Evolutionary conservation across 768 basidiomycete species (phyloP).

Genomic region (Gloeopeniophorella convolvens): DNA sequence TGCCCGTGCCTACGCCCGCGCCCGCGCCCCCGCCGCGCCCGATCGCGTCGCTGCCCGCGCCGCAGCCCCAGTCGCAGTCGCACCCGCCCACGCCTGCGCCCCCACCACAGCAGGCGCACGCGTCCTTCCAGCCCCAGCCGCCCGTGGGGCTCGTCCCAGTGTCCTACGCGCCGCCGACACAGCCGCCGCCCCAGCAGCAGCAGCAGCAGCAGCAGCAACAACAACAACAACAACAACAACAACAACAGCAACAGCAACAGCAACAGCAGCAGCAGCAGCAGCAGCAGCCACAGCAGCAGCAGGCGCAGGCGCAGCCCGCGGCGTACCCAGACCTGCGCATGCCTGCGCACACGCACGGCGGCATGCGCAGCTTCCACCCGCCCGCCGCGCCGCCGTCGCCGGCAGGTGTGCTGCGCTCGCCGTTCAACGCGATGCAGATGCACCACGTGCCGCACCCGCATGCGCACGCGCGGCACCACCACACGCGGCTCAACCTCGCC

Average conservation of each 20-base stretch:
- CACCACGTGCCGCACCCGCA: slow-evolving; percentile 79
- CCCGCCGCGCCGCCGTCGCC: slow-evolving; percentile 1
- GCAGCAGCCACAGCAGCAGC: slow-evolving; percentile 1
- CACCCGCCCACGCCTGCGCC: slow-evolving; percentile 6
- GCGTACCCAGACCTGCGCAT: slow-evolving; percentile 22
- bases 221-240: neutral
- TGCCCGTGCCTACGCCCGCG: too few relatives aligned
- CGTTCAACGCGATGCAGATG: slow-evolving; percentile 57
- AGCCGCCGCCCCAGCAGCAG: neutral
- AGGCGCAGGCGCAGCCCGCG: slow-evolving; percentile 14
- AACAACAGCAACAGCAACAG: neutral
- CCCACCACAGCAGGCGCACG: too few relatives aligned
- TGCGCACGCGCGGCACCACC: slow-evolving; percentile 69
- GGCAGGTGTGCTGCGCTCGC: slow-evolving; percentile 42
- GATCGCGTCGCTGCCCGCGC: neutral
- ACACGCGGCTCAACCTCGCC: slow-evolving; percentile 40
- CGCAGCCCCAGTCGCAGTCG: slow-evolving; percentile 1
- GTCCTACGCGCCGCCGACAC: slow-evolving; percentile 20
- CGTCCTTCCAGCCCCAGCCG: too few relatives aligned
- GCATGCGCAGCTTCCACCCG: slow-evolving; percentile 11
- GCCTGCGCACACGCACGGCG: slow-evolving; percentile 10
- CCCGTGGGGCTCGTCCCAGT: too few relatives aligned
- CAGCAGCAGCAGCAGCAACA: neutral
- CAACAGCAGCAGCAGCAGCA: neutral
- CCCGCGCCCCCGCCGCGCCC: slow-evolving; percentile 5